Percentiles rank a stretch among this genome's conserved stretches.
phyloP scores from a whole-genome alignment of 2,329 filamentous ascomycete genomes.

The Penicillium psychrosexuale region DNA sequence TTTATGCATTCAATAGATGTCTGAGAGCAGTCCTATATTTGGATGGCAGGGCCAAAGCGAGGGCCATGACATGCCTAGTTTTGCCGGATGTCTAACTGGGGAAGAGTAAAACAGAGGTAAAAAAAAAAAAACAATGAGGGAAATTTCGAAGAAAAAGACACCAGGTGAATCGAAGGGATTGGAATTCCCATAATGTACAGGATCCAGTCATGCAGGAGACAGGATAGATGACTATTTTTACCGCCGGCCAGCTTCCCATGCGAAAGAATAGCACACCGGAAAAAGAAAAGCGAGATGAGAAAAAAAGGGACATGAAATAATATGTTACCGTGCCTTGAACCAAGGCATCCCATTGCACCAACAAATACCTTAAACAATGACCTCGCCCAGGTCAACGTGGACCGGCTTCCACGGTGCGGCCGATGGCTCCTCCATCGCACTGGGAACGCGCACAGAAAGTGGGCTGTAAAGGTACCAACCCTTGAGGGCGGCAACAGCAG shows the following conservation, averaged over 20 bases:
- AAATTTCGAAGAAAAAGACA: constrained; percentile 29
- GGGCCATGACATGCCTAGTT: constrained; percentile 5
- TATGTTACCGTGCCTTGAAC: constrained; percentile 14
- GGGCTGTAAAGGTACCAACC: constrained; percentile 96
- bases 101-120: constrained; percentile 11
- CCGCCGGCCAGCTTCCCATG: constrained; percentile 24
- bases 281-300: constrained; percentile 27
- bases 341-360: constrained; percentile 13
- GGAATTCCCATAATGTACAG: constrained; percentile 42
- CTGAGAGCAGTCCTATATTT: constrained; percentile 17
- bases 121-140: constrained; percentile 10
- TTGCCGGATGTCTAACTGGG: constrained; percentile 18
- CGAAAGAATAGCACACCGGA: constrained; percentile 26
- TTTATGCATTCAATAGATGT: constrained; percentile 20
- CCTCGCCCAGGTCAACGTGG: constrained; percentile 68
- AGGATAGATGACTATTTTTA: constrained; percentile 21
- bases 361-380: constrained; percentile 50
- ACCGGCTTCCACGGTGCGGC: constrained; percentile 64
- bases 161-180: constrained; percentile 32
- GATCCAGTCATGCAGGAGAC: constrained; percentile 33
- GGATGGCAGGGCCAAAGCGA: constrained; percentile 11
- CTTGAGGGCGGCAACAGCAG: constrained; percentile 82
- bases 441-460: constrained; percentile 62
- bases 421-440: constrained; percentile 63
- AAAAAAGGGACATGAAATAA: constrained; percentile 24